Conservation (phyloP, 345 rosid genomes). For the Syzygium jambos region DNA sequence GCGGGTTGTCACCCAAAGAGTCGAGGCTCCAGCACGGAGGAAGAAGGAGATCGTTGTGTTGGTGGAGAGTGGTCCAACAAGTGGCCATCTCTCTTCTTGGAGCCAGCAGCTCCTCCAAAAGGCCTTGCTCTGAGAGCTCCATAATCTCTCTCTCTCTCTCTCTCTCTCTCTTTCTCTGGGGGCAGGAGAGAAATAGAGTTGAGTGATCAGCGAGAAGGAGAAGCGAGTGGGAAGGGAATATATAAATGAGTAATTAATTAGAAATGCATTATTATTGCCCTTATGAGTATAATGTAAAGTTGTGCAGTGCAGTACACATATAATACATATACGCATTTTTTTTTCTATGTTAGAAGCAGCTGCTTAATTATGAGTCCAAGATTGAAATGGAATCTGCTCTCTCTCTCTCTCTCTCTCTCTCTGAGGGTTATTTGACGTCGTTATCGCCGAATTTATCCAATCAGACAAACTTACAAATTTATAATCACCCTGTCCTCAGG, state of each 20-base stretch:
- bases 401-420: not conserved
- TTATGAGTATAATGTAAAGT: not conserved
- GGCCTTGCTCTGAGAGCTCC: slow-evolving; percentile 66
- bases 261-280: not conserved
- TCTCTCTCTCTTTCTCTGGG: not conserved
- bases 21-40: slow-evolving; percentile 45
- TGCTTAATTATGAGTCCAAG: not conserved
- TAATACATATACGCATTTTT: not conserved
- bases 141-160: slow-evolving; percentile 8
- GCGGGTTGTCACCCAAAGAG: slow-evolving; percentile 26
- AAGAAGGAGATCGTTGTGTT: slow-evolving; percentile 19
- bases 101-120: slow-evolving; percentile 64
- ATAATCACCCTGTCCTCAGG: slow-evolving; percentile 7
- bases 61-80: slow-evolving; percentile 6
- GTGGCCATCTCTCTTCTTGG: slow-evolving; percentile 36
- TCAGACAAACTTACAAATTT: slow-evolving; percentile 13
- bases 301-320: not conserved
- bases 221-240: not conserved
- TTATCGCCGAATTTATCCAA: slow-evolving; percentile 26
- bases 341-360: not conserved
- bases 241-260: not conserved
- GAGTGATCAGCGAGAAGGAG: not conserved
- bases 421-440: slow-evolving; percentile 25
- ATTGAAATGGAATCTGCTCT: slow-evolving; percentile 32
- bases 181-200: not conserved